These are phyloP conservation scores for Tulasnella sp. DNA, from an alignment of 768 basidiomycete genomes.

Conservation along the genomic window DNA sequence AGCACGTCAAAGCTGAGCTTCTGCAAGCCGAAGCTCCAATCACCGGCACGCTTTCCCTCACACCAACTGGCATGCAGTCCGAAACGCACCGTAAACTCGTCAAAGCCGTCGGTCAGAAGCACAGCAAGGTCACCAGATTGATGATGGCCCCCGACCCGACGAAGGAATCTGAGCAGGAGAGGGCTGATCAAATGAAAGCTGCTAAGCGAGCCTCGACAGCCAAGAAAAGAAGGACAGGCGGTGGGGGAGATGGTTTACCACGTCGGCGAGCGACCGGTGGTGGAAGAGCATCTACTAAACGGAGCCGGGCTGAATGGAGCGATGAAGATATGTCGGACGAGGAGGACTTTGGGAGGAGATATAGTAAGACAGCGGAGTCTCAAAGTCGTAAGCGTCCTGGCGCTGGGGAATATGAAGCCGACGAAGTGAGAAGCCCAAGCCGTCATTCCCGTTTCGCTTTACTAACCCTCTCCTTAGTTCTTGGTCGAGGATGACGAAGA, in stretches of 20 bases:
- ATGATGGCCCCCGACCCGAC: slow-evolving; percentile 76
- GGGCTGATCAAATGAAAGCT: slow-evolving; percentile 22
- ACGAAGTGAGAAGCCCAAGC: slow-evolving; percentile 5
- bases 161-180: slow-evolving; percentile 45
- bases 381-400: background rate
- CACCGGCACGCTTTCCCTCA: slow-evolving; percentile 77
- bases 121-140: slow-evolving; percentile 73
- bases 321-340: slow-evolving; percentile 17
- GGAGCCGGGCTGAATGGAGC: slow-evolving; percentile 11
- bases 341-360: slow-evolving; percentile 7
- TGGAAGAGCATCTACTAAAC: background rate
- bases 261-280: background rate
- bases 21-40: slow-evolving; percentile 82
- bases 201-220: slow-evolving; percentile 16
- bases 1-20: slow-evolving; percentile 79
- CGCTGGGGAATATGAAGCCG: slow-evolving; percentile 12
- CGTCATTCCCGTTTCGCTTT: background rate
- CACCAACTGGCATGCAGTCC: slow-evolving; percentile 85
- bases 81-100: slow-evolving; percentile 88
- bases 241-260: background rate
- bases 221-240: background rate
- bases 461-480: background rate
- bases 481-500: slow-evolving; percentile 41
- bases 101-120: slow-evolving; percentile 78
- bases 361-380: background rate